Conservation (phyloP, 2,329 filamentous ascomycete species). For the Botrytis medusae region DNA sequence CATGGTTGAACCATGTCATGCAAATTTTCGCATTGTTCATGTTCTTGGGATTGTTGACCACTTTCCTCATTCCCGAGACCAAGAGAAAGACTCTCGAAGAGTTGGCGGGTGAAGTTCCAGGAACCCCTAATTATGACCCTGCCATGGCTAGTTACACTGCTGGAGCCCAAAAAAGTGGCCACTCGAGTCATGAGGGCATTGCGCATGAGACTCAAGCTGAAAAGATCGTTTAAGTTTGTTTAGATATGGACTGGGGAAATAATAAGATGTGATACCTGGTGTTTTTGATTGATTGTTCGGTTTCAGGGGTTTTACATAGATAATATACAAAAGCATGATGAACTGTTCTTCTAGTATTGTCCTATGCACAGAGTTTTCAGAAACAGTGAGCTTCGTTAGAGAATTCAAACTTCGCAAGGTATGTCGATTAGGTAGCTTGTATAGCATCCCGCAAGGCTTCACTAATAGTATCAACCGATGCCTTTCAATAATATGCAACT, state of each 20-base stretch:
- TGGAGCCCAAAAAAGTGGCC: not conserved
- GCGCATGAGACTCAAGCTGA: not conserved
- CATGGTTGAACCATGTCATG: constrained; percentile 72
- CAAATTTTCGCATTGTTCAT: constrained; percentile 79
- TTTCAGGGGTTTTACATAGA: not conserved
- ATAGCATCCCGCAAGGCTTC: not conserved
- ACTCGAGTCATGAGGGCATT: constrained; percentile 1
- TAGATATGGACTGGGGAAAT: not conserved
- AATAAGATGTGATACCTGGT: constrained; percentile 14
- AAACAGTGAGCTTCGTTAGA: not conserved
- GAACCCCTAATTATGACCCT: constrained; percentile 20
- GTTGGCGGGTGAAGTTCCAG: constrained; percentile 41
- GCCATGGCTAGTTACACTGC: not conserved
- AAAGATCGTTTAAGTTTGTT: constrained; percentile 6
- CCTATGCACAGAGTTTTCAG: not conserved
- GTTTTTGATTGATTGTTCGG: constrained; percentile 8
- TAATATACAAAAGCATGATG: not conserved
- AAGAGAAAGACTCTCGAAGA: constrained; percentile 73
- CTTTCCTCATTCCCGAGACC: constrained; percentile 72
- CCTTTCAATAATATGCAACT: not conserved
- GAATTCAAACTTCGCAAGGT: not conserved
- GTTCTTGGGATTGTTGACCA: constrained; percentile 66
- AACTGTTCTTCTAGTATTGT: not conserved
- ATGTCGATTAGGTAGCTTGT: not conserved
- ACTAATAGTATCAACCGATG: not conserved